Conservation (phyloP, 306 rosid genomes). For the Chamaecrista fasciculata region DNA sequence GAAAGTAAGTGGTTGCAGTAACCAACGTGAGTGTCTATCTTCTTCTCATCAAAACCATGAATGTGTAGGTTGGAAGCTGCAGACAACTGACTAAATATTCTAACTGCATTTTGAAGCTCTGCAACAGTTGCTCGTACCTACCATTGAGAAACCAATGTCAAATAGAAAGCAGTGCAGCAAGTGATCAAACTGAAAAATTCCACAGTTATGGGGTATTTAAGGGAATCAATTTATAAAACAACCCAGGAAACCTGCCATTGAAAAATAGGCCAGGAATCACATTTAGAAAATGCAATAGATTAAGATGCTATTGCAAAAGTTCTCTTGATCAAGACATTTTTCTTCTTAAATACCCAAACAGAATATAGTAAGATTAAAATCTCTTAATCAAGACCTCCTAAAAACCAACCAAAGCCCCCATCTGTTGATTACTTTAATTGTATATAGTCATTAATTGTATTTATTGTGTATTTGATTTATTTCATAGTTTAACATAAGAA, state of each 20-base stretch:
- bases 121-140: slow-evolving; percentile 92
- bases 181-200: background rate
- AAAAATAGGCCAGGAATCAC: background rate
- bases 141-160: slow-evolving; percentile 26
- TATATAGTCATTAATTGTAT: no score
- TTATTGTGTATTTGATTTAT: no score
- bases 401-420: background rate
- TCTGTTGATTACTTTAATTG: no score
- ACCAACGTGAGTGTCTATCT: slow-evolving; percentile 96
- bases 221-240: background rate
- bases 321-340: background rate
- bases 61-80: slow-evolving; percentile 98
- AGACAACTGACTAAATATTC: slow-evolving; percentile 93
- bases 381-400: background rate
- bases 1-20: slow-evolving; percentile 88
- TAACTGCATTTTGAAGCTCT: slow-evolving; percentile 95
- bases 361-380: background rate
- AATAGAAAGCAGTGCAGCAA: slow-evolving; percentile 4
- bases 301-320: background rate
- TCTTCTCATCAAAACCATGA: slow-evolving; percentile 99
- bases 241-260: background rate
- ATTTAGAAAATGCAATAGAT: background rate
- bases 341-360: background rate
- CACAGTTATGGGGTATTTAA: background rate
- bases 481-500: no score